These are phyloP conservation scores for Lenzites betulinus DNA, from an alignment of 768 basidiomycete genomes.

Conservation along the genomic window DNA sequence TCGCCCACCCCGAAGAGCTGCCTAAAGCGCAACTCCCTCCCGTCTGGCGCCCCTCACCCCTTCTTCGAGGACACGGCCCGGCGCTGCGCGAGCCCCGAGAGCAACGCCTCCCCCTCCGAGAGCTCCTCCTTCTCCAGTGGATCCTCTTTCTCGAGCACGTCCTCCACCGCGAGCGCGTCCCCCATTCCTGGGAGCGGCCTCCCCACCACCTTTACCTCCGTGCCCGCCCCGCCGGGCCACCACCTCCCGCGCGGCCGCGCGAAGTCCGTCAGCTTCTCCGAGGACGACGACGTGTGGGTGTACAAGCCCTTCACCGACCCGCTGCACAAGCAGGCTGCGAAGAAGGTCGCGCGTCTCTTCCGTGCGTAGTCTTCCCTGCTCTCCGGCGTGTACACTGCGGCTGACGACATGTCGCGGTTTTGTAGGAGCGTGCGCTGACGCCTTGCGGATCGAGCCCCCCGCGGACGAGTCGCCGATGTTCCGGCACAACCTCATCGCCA, in stretches of 20 bases:
- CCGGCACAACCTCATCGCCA: background rate
- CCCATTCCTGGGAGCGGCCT: too few species aligned
- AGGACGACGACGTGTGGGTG: conserved; percentile 17
- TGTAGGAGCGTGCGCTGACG: conserved; percentile 14
- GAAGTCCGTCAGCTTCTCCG: conserved; percentile 19
- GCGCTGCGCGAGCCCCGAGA: background rate
- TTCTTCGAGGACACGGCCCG: background rate
- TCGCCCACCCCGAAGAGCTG: conserved; percentile 16
- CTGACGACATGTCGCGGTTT: background rate
- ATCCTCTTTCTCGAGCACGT: background rate
- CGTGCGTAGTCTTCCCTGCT: conserved; percentile 1
- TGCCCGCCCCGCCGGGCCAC: background rate
- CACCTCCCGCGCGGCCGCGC: background rate
- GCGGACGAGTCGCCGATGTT: background rate
- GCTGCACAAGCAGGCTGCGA: conserved; percentile 7
- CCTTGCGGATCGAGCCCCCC: conserved; percentile 8
- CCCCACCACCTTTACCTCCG: too few species aligned
- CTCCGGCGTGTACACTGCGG: background rate
- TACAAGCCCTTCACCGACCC: conserved; percentile 9
- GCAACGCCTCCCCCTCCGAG: background rate
- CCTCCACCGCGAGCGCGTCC: background rate
- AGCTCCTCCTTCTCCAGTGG: background rate
- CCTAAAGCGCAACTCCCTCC: conserved; percentile 15
- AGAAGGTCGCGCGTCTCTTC: conserved; percentile 16
- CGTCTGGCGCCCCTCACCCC: background rate